phyloP scores from a whole-genome alignment of 1,139 yeast genomes.

The Lodderomyces theae region DNA sequence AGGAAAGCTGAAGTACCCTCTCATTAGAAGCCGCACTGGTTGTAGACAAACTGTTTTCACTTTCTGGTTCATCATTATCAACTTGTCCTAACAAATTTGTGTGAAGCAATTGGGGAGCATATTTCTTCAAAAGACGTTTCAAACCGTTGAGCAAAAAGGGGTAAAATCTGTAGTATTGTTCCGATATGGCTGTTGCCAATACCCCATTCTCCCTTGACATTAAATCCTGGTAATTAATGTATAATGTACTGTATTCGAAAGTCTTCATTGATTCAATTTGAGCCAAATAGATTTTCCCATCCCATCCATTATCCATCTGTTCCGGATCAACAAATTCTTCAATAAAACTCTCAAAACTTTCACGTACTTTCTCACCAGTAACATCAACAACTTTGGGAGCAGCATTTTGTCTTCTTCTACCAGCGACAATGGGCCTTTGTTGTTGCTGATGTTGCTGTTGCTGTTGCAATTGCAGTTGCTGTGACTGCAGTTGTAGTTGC shows the following conservation, averaged over 20 bases:
- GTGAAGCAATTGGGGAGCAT: conserved; percentile 72
- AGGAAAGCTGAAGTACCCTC: conserved; percentile 82
- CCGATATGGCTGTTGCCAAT: conserved; percentile 82
- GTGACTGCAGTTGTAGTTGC: neutral
- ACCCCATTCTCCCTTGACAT: conserved; percentile 79
- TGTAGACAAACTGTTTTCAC: conserved; percentile 20
- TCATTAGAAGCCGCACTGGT: conserved; percentile 48
- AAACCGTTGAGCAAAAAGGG: conserved; percentile 82
- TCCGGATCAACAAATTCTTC: conserved; percentile 56
- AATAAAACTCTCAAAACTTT: conserved; percentile 82
- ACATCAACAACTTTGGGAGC: conserved; percentile 88
- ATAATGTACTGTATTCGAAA: conserved; percentile 74
- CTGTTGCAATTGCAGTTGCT: conserved; percentile 9
- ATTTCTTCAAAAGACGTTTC: conserved; percentile 64
- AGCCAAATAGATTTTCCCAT: conserved; percentile 65
- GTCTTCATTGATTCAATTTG: conserved; percentile 81
- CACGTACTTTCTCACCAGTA: conserved; percentile 91
- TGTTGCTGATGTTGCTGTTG: neutral
- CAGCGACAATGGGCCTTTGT: conserved; percentile 19
- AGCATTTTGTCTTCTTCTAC: conserved; percentile 54
- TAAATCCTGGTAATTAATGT: conserved; percentile 81
- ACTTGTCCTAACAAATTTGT: conserved; percentile 37
- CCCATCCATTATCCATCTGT: conserved; percentile 36
- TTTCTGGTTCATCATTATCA: conserved; percentile 16
- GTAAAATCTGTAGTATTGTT: conserved; percentile 87